phyloP scores from a whole-genome alignment of 1,284 basidiomycete genomes.

The Cryptococcus floricola region DNA sequence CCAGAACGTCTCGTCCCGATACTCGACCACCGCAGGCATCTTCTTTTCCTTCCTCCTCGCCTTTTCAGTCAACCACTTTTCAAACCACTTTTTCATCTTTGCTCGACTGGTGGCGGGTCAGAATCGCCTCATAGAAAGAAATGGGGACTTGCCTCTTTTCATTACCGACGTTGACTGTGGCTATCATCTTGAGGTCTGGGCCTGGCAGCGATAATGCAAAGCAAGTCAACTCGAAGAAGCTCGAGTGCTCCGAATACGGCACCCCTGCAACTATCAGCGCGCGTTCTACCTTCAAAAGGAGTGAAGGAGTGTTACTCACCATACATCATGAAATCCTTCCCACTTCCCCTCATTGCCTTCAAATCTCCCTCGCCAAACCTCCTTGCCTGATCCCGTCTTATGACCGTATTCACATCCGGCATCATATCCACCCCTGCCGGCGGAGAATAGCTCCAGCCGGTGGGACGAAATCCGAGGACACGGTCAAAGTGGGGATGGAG shows the following conservation, averaged over 20 bases:
- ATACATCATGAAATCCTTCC: constrained; percentile 65
- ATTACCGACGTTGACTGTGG: constrained; percentile 90
- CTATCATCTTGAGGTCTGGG: constrained; percentile 67
- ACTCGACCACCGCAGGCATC: constrained; percentile 53
- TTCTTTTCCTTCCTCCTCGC: constrained; percentile 57
- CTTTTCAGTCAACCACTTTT: constrained; percentile 78
- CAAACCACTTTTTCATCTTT: constrained; percentile 76
- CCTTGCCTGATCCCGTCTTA: constrained; percentile 62
- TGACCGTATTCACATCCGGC: constrained; percentile 62
- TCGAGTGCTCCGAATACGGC: constrained; percentile 94
- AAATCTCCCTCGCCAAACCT: constrained; percentile 67
- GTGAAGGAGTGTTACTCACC: constrained; percentile 48
- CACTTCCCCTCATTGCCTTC: constrained; percentile 67
- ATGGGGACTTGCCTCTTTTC: constrained; percentile 54
- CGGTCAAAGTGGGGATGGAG: constrained; percentile 70
- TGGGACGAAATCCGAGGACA: constrained; percentile 81
- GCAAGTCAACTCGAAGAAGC: constrained; percentile 88
- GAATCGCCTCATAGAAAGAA: not conserved
- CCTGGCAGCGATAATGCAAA: constrained; percentile 85
- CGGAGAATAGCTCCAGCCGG: constrained; percentile 85
- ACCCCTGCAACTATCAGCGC: constrained; percentile 54
- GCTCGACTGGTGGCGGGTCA: constrained; percentile 52
- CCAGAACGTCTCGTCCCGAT: constrained; percentile 51
- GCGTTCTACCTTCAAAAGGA: constrained; percentile 3
- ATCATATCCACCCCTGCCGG: constrained; percentile 63